Base-by-base conservation (phyloP, 371 early-diverging fungal genomes). In the Rhizopus microsporus region DNA sequence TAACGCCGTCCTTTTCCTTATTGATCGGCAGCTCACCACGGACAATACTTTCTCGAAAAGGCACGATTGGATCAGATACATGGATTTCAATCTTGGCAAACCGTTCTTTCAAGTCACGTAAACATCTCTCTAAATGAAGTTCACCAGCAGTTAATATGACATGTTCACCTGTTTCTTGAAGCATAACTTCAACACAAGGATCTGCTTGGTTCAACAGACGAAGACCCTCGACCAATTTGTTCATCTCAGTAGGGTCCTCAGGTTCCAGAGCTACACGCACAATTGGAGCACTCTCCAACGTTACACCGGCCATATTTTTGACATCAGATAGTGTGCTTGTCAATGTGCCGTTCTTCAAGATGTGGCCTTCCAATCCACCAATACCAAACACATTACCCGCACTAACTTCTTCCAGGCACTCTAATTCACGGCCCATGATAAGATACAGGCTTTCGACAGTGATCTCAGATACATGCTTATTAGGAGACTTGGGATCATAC, bases 321-420 rank as follows among this genome's bases (percentile, higher is more conserved):
- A 76, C 80, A 53, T 77, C 67, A 10, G 78, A 73, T 55, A 80
- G 67, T 12, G 81, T 80, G 54, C 81, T 89, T 34, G 87, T 85
- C 57, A 98, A 68, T 0, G 98, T 99, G 8, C 91, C 99, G 33
- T 89, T 90, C 69, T 97, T 98, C 42, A 97, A 74, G 10, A 97
- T 81, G 57, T 88, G 87, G 0, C 89, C 89, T 6, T 90, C 93
- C n/a, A 94, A 63, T 1, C 97, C 97, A 37, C 90, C 89, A 60
- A 99, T 93, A 33, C 95, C 99, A 82, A 97, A 96, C 0, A 98
- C 90, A 64, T 94, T 95, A 12, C 99, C 99, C 3, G 98, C 96
- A 0, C 90, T 88, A 0, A 97, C 98, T 57, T 89, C 83, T 9
- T 85, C 76, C 58, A 98, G 63, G 2, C 78, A 80, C 56, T 90